Evolutionary conservation across 139 green algal genomes (phyloP), one percentile per base, ranked within the genome.

Genomic region (Eudorina sp.): DNA sequence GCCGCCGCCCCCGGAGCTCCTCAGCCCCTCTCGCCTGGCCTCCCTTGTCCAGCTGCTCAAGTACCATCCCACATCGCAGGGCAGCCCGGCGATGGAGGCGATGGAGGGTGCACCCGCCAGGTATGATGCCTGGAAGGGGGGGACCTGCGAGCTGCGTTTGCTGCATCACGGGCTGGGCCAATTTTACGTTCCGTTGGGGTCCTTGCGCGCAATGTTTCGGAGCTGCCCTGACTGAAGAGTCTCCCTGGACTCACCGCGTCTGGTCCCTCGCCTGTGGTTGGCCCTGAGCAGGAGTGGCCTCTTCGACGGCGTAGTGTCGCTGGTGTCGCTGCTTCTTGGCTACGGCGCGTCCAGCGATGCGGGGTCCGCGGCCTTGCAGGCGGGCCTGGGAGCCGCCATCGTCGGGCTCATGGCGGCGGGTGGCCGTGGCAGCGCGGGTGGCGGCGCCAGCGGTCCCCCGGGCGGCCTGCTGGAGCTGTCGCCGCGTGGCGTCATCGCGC

Each of bases 381-480:
- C 86, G 0, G 82, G 94, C 40, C 21, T 92, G 58, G 79, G 53
- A 41, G 77, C 34, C 3, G 92, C 86, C 27, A 27, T 84, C 4
- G 7, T 90, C 34, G 38, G 66, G 29, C 55, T 85, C 70, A 77
- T 92, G 25, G 53, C 81, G 16, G 55, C 66, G 18, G 88, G 68
- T n/a, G 80, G 43, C 5, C 53, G 70, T 41, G 70, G 43, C 13
- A 41, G 53, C 55, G 45, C 14, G 9, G 43, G 25, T 34, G 77
- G 75, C 64, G 68, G 48, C 58, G 78, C 55, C 77, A 40, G 27
- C 18, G 51, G 72, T 7, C 21, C 45, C 4, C 6, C 45, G 25
- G 53, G 75, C 0, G 89, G 64, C 18, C 77, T 94, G 53, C 38
- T 89, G 45, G 95, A 97, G 83, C 83, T 98, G 83, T 96, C 92